These are phyloP conservation scores for Talaromyces sp. DNA, from an alignment of 2,329 filamentous ascomycete species.

Conservation along the genomic window DNA sequence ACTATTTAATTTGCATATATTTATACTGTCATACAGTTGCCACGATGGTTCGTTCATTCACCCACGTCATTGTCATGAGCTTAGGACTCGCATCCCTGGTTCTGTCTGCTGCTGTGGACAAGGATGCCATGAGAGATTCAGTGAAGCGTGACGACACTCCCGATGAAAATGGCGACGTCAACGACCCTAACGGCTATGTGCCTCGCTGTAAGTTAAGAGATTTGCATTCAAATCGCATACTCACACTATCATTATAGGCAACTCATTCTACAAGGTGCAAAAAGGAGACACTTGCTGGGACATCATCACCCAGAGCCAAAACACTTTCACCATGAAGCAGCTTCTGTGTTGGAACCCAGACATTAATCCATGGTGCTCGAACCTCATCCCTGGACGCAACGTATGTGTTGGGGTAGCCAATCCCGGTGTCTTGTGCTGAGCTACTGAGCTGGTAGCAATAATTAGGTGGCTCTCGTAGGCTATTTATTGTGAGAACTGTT, in stretches of 20 bases:
- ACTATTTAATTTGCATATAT: no score
- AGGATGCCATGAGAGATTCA: neutral
- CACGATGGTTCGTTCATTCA: conserved; percentile 6
- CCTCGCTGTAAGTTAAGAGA: conserved; percentile 1
- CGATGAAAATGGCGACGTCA: no score
- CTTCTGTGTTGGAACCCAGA: conserved; percentile 29
- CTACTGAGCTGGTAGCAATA: neutral
- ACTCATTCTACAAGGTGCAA: conserved; percentile 17
- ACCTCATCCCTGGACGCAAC: conserved; percentile 25
- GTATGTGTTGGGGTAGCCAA: conserved; percentile 19
- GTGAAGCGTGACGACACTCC: no score
- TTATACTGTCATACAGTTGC: no score
- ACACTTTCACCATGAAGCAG: conserved; percentile 23
- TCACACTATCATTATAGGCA: conserved; percentile 12
- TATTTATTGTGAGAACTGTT: no score
- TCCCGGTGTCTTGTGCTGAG: conserved; percentile 8
- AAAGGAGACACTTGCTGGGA: conserved; percentile 28
- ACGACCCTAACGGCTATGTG: neutral
- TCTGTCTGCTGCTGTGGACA: conserved; percentile 6
- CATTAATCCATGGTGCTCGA: conserved; percentile 25
- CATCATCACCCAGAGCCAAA: conserved; percentile 18
- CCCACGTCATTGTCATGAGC: conserved; percentile 1
- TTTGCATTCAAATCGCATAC: neutral
- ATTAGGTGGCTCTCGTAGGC: neutral
- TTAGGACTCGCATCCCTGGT: conserved; percentile 11